Base-by-base conservation (phyloP, 2,329 filamentous ascomycete genomes). In the Sclerotinia spermophila region DNA sequence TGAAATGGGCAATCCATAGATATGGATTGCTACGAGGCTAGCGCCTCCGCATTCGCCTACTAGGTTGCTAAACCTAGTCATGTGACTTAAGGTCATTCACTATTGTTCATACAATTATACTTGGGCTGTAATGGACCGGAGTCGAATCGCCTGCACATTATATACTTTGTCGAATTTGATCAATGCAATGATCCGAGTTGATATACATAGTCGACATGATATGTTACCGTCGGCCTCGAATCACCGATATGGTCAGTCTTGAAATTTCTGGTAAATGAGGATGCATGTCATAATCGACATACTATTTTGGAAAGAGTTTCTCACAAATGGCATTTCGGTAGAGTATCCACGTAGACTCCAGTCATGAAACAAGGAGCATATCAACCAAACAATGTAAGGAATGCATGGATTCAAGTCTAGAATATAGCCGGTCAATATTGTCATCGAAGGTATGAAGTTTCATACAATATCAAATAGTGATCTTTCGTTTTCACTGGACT, bases 351-450 rank as follows among this genome's bases (percentile, higher is more conserved):
- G 40, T 53, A 21, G 19, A 0, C 19, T 27, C 13, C 5, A 21
- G 24, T 24, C 6, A 35, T 17, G n/a, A n/a, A 44, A 33, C 5
- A 27, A 44, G 17, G 44, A 30, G n/a, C n/a, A n/a, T 21, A 30
- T 30, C 35, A 40, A 65, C 30, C 58, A 75, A 53, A 55, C 71
- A 74, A 62, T 75, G 73, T 60, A 76, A 64, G 48, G 73, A 76
- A 60, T 76, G 71, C 67, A 75, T 72, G 7, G 74, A 71, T 48
- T 75, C 73, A 33, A 73, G 64, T 55, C 71, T 74, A 33, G 44
- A 21, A 58, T 2, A 21, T 40, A 5, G 10, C 67, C n/a, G 51
- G 30, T 40, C 24, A 21, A 65, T 38, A 24, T 15, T 38, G 5
- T 40, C 35, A 38, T 65, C 10, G 15, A 7, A 5, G 27, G n/a